phyloP scores from a whole-genome alignment of 2,329 filamentous ascomycete genomes.

The Stagonosporopsis cucurbitacearum region DNA sequence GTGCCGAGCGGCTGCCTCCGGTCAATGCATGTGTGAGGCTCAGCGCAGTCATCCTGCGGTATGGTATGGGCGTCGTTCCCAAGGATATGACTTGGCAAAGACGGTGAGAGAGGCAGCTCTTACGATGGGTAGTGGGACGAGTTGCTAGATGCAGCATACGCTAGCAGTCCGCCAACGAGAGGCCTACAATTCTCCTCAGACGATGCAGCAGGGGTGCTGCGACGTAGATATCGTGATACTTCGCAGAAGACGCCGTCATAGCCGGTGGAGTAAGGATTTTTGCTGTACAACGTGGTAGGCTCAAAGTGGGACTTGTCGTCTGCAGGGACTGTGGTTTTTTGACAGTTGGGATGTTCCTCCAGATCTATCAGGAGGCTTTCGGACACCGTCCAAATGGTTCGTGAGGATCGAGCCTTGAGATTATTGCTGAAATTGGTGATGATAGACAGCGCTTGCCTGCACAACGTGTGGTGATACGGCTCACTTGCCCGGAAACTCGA shows the following conservation, averaged over 20 bases:
- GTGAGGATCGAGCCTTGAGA: not conserved
- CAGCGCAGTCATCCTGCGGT: not conserved
- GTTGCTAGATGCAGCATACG: conserved; percentile 10
- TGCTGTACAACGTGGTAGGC: conserved; percentile 8
- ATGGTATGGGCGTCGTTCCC: conserved; percentile 7
- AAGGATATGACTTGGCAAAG: conserved; percentile 18
- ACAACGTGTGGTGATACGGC: conserved; percentile 4
- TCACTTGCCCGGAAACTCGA: conserved; percentile 7
- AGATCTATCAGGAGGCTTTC: not conserved
- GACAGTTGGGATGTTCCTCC: conserved; percentile 2
- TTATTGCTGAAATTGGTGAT: conserved; percentile 12
- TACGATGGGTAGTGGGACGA: conserved; percentile 12
- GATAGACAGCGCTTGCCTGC: conserved; percentile 14
- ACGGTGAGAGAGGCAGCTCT: conserved; percentile 18
- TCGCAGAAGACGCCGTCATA: conserved; percentile 12
- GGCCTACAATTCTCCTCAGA: conserved; percentile 1
- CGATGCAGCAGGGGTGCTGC: conserved; percentile 2
- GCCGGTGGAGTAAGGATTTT: conserved; percentile 11
- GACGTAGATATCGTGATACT: not conserved
- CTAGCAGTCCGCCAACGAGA: conserved; percentile 15
- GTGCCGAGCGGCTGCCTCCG: conserved; percentile 10
- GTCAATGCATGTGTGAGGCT: conserved; percentile 16
- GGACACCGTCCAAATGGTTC: conserved; percentile 11
- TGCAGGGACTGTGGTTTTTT: conserved; percentile 13
- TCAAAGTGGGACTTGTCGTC: conserved; percentile 13